phyloP scores from a whole-genome alignment of 1,139 yeast genomes.

The Geotrichum aggregatum region DNA sequence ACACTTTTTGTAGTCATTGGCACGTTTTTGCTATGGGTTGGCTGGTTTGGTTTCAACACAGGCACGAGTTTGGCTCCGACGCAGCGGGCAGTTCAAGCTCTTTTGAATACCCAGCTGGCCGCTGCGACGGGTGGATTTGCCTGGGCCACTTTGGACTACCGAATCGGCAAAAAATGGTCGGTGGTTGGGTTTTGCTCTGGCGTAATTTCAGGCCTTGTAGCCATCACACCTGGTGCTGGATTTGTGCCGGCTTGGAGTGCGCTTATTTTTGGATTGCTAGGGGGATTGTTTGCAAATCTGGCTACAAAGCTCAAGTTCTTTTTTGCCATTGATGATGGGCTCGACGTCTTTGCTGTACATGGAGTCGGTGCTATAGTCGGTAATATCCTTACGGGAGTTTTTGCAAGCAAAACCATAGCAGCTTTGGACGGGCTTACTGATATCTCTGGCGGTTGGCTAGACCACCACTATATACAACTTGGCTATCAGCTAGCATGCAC shows the following conservation, averaged over 20 bases:
- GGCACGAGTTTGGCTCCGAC: slow-evolving; percentile 67
- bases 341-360: slow-evolving; percentile 40
- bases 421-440: slow-evolving; percentile 21
- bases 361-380: slow-evolving; percentile 40
- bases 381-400: slow-evolving; percentile 37
- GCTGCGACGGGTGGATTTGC: slow-evolving; percentile 38
- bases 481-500: slow-evolving; percentile 49
- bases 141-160: slow-evolving; percentile 37
- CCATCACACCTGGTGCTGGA: slow-evolving; percentile 43
- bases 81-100: slow-evolving; percentile 44
- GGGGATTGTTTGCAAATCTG: slow-evolving; percentile 38
- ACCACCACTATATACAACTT: slow-evolving; percentile 48
- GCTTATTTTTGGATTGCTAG: slow-evolving; percentile 36
- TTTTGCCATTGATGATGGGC: slow-evolving; percentile 39
- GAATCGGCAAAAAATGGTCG: slow-evolving; percentile 35
- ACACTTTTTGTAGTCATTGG: slow-evolving; percentile 48
- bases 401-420: slow-evolving; percentile 30
- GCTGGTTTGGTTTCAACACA: slow-evolving; percentile 89
- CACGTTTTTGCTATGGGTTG: slow-evolving; percentile 56
- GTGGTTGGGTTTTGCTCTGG: slow-evolving; percentile 43
- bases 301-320: slow-evolving; percentile 40
- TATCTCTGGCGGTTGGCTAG: slow-evolving; percentile 48
- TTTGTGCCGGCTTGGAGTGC: slow-evolving; percentile 40
- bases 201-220: slow-evolving; percentile 41
- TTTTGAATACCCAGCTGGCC: slow-evolving; percentile 36